Evolutionary conservation across 164 flowering plant genomes (phyloP).

Genomic region (Piper longum): DNA sequence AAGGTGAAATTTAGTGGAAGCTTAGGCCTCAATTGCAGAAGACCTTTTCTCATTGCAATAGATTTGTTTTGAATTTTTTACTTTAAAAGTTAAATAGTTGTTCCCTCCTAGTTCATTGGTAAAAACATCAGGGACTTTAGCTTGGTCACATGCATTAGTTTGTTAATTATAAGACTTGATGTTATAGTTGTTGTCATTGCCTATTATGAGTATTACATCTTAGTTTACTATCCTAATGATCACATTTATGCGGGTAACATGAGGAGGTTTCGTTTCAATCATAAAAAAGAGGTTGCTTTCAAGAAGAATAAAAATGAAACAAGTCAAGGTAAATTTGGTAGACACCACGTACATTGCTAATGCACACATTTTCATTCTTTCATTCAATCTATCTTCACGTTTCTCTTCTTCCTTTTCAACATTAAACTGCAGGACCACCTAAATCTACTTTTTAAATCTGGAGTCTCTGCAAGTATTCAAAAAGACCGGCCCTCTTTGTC

Average conservation of each 20-base stretch:
- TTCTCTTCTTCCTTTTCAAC: conserved; percentile 3
- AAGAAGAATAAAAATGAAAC: conserved; percentile 60
- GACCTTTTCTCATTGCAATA: too few relatives aligned
- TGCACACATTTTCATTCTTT: background rate
- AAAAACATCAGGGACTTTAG: too few relatives aligned
- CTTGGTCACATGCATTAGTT: too few relatives aligned
- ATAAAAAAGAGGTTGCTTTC: conserved; percentile 57
- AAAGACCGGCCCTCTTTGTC: conserved; percentile 52
- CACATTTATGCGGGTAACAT: conserved; percentile 32
- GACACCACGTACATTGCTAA: background rate
- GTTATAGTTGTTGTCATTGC: too few relatives aligned
- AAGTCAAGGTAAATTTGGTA: conserved; percentile 37
- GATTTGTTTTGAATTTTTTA: too few relatives aligned
- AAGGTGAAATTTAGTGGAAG: background rate
- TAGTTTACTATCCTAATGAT: too few relatives aligned
- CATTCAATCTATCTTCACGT: background rate
- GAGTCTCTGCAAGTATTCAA: conserved; percentile 23
- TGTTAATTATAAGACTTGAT: too few relatives aligned
- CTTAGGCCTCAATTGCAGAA: too few relatives aligned
- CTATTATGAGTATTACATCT: too few relatives aligned
- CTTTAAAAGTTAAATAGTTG: too few relatives aligned
- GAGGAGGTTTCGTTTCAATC: conserved; percentile 40
- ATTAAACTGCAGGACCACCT: conserved; percentile 34
- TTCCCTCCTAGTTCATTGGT: too few relatives aligned
- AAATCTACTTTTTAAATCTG: conserved; percentile 38